Conservation (phyloP, 2,329 filamentous ascomycete species). For the Xylariaceae sp. region DNA sequence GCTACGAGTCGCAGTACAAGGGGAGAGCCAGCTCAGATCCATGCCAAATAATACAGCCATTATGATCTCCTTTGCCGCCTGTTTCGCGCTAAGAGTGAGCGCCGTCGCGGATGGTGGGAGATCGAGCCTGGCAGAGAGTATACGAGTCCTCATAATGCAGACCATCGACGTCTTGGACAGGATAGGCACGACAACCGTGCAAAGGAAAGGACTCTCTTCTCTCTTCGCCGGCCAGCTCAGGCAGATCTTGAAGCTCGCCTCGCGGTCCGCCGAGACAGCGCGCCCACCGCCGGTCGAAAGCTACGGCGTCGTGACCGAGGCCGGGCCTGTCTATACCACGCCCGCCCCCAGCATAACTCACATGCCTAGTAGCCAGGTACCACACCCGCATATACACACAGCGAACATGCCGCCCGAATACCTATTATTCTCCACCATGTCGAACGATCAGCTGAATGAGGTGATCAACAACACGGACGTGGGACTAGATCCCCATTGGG, state of each 20-base stretch:
- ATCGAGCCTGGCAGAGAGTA: constrained; percentile 58
- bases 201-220: constrained; percentile 63
- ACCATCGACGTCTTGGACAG: constrained; percentile 65
- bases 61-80: constrained; percentile 73
- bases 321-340: constrained; percentile 22
- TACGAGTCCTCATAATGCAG: constrained; percentile 62
- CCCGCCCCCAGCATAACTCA: constrained; percentile 21
- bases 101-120: constrained; percentile 52
- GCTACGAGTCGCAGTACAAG: constrained; percentile 68
- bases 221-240: constrained; percentile 55
- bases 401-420: constrained; percentile 29
- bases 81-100: constrained; percentile 62
- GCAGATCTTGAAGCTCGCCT: constrained; percentile 41
- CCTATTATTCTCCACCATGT: constrained; percentile 35
- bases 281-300: constrained; percentile 21
- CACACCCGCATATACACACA: constrained; percentile 26
- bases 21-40: constrained; percentile 63
- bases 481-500: constrained; percentile 33
- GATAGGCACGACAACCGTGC: constrained; percentile 61
- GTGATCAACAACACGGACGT: constrained; percentile 35
- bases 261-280: constrained; percentile 26
- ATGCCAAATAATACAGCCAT: constrained; percentile 78
- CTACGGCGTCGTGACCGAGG: constrained; percentile 20
- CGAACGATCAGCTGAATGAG: constrained; percentile 35
- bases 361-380: constrained; percentile 21